Conservation (phyloP, 805 yeast genomes). For the Nematodospora valgi region DNA sequence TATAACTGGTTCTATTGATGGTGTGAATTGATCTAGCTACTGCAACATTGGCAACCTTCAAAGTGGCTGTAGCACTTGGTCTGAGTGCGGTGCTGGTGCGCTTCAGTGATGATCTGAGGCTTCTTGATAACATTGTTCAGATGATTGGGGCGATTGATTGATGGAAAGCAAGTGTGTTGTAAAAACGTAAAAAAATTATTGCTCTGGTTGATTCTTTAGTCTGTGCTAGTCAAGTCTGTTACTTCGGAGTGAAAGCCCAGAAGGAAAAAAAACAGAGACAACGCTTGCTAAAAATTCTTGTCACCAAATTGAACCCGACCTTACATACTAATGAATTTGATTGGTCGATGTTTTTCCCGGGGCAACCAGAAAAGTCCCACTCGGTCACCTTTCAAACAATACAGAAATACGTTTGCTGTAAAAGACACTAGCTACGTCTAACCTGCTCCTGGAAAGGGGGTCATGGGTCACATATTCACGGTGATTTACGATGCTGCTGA, state of each 20-base stretch:
- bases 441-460: no score
- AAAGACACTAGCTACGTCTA: no score
- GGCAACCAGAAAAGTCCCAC: no score
- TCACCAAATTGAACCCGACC: no score
- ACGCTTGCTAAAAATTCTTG: no score
- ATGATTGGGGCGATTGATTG: background rate
- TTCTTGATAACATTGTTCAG: conserved; percentile 31
- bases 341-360: no score
- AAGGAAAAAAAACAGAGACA: background rate
- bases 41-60: conserved; percentile 13
- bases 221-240: background rate
- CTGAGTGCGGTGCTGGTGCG: conserved; percentile 15
- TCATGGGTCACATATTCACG: no score
- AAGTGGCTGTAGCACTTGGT: background rate
- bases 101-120: conserved; percentile 24
- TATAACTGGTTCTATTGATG: conserved; percentile 4
- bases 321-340: no score
- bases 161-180: background rate
- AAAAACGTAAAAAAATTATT: background rate
- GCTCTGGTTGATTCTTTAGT: no score
- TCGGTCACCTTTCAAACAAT: no score
- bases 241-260: background rate
- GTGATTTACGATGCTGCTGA: no score
- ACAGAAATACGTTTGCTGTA: no score
- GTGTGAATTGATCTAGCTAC: conserved; percentile 18